Percentiles rank a stretch among this genome's conserved stretches.
Evolutionary conservation across 345 rosid genomes (phyloP).

Genomic region (Corchorus capsularis): DNA sequence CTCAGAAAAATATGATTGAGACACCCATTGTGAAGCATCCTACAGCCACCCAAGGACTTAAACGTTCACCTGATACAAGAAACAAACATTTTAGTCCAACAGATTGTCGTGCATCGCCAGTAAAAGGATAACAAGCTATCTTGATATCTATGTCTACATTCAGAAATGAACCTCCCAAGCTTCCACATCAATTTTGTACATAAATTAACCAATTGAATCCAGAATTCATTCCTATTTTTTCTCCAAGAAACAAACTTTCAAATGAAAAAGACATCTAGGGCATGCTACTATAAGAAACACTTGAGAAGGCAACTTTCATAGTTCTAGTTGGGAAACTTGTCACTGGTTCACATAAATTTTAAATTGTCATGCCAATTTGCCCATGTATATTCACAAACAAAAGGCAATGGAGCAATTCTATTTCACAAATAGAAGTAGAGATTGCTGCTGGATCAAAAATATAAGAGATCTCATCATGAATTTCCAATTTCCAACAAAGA

Average conservation of each 20-base stretch:
- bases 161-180: background rate
- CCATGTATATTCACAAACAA: background rate
- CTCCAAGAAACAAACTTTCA: slow-evolving; percentile 3
- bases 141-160: background rate
- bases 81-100: slow-evolving; percentile 9
- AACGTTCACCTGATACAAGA: slow-evolving; percentile 75
- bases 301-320: background rate
- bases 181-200: slow-evolving; percentile 2
- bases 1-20: slow-evolving; percentile 80
- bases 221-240: background rate
- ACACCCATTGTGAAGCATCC: slow-evolving; percentile 95
- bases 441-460: background rate
- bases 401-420: background rate
- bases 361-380: background rate
- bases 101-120: slow-evolving; percentile 14
- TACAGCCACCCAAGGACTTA: slow-evolving; percentile 91
- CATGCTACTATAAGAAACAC: background rate
- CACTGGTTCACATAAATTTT: background rate
- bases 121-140: background rate
- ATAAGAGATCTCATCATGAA: background rate
- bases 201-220: background rate
- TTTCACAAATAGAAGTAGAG: background rate
- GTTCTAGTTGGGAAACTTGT: background rate
- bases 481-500: background rate
- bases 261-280: slow-evolving; percentile 1